A percentile compares a stretch with the other conserved stretches of the same genome.
These are phyloP conservation scores for Ustilago bromivora DNA, from an alignment of 1,284 basidiomycete genomes.

Conservation along the genomic window DNA sequence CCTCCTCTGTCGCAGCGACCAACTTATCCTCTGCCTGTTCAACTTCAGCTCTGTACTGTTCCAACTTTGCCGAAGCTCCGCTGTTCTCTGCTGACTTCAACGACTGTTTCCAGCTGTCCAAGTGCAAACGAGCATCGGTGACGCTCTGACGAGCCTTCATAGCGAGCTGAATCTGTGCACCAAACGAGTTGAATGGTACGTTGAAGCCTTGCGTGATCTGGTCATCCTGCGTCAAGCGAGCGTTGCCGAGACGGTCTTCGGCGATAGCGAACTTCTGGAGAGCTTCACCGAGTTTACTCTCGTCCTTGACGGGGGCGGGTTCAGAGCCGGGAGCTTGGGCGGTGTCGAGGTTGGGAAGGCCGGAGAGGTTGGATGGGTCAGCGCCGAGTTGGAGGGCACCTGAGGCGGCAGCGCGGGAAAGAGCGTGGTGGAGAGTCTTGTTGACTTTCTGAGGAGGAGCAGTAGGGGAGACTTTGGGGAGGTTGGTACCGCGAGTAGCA, in stretches of 20 bases:
- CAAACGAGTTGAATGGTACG: constrained; percentile 78
- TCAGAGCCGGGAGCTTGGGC: constrained; percentile 38
- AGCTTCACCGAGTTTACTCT: constrained; percentile 74
- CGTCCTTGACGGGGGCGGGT: constrained; percentile 36
- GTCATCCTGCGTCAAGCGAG: constrained; percentile 84
- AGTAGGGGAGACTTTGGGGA: constrained; percentile 78
- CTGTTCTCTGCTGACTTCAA: constrained; percentile 62
- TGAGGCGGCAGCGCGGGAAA: constrained; percentile 82
- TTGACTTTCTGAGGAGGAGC: constrained; percentile 70
- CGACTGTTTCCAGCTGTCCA: constrained; percentile 66
- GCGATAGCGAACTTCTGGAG: constrained; percentile 83
- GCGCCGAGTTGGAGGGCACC: constrained; percentile 75
- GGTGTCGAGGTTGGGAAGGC: constrained; percentile 49
- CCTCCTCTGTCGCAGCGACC: constrained; percentile 96
- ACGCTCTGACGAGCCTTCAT: constrained; percentile 66
- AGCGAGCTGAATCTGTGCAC: constrained; percentile 65
- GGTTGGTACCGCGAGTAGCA: constrained; percentile 78
- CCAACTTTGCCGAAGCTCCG: constrained; percentile 56
- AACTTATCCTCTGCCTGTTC: constrained; percentile 73
- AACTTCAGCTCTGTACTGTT: constrained; percentile 60
- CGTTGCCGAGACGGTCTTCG: constrained; percentile 88
- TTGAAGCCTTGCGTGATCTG: constrained; percentile 82
- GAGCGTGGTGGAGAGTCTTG: constrained; percentile 95
- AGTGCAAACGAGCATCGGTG: constrained; percentile 65
- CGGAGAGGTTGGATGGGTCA: constrained; percentile 55